phyloP scores from a whole-genome alignment of 2,329 filamentous ascomycete genomes.

The Amylocarpus encephaloides region DNA sequence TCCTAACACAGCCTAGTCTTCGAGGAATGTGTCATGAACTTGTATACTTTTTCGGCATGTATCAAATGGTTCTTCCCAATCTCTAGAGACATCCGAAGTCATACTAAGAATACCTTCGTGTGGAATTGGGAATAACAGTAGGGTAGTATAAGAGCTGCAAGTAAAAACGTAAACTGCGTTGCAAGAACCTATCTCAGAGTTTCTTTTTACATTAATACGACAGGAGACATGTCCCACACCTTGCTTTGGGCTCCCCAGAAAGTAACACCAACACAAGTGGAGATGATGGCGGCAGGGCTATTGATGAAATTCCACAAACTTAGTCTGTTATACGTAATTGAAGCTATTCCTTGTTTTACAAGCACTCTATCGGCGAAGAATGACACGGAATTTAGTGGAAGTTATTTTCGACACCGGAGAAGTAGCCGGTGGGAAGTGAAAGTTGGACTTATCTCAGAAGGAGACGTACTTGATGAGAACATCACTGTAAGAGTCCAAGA shows the following conservation, averaged over 20 bases:
- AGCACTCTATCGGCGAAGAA: neutral
- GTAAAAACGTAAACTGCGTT: no score
- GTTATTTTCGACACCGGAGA: slow-evolving; percentile 21
- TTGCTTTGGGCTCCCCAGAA: neutral
- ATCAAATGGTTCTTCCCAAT: no score
- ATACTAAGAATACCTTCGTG: no score
- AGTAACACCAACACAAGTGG: neutral
- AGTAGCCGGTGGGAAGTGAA: slow-evolving; percentile 21
- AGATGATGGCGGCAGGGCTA: neutral
- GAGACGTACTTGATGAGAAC: neutral
- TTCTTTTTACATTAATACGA: no score
- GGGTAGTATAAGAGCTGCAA: no score
- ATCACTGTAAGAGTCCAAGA: slow-evolving; percentile 52
- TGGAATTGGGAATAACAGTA: no score
- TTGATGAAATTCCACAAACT: neutral
- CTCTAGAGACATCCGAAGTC: no score
- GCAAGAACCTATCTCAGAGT: no score
- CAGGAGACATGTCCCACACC: no score
- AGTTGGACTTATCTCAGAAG: slow-evolving; percentile 16
- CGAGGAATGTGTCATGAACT: no score
- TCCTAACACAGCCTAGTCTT: no score
- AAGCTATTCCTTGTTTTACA: neutral
- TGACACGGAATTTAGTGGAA: neutral
- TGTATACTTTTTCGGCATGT: no score
- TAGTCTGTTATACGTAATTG: neutral